Base-by-base conservation (phyloP, 805 yeast genomes). In the Hanseniaspora nectarophila region DNA sequence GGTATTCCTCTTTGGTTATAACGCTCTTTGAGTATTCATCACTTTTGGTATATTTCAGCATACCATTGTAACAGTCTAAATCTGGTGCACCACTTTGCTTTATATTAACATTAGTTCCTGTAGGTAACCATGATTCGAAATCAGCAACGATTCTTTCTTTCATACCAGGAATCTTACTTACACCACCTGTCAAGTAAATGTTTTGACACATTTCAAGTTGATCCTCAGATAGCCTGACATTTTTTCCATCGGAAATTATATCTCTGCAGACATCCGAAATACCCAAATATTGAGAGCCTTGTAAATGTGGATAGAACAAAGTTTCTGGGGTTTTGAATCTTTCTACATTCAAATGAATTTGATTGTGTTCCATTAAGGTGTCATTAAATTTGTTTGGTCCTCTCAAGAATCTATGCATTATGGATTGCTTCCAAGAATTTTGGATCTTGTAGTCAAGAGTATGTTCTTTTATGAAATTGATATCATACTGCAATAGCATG, bases 221-320 rank as follows among this genome's bases (percentile, higher is more conserved):
- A 1, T 34, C 28, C 1, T 53, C 40, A 38, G 64, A 61, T 24
- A 83, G 63, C 32, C 75, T 67, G 5, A 80, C 84, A 49, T 80
- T 70, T 59, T 88, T 73, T 45, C 79, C 74, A 38, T 76, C 61
- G 12, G 40, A 37, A 5, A 89, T 61, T 7, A 86, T 72, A 54
- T 80, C 83, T 57, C 81, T 82, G 52, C 81, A 73, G 38, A 88
- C 67, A 65, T 92, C 97, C 23, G 76, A 63, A n/a, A 92, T 73
- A 26, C 97, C 97, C 0, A 97, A 95, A 67, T 89, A 97, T 65
- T 92, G 98, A 21, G 88, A 71, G 21, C 98, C 98, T 0, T 94
- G 95, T 56, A 92, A 87, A 8, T 82, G 76, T 6, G 99, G 98
- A 64, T 90, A 92, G 66, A 92, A 88, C 45, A 88, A 63, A 2